phyloP scores from a whole-genome alignment of 768 basidiomycete genomes.

The Suillus plorans region DNA sequence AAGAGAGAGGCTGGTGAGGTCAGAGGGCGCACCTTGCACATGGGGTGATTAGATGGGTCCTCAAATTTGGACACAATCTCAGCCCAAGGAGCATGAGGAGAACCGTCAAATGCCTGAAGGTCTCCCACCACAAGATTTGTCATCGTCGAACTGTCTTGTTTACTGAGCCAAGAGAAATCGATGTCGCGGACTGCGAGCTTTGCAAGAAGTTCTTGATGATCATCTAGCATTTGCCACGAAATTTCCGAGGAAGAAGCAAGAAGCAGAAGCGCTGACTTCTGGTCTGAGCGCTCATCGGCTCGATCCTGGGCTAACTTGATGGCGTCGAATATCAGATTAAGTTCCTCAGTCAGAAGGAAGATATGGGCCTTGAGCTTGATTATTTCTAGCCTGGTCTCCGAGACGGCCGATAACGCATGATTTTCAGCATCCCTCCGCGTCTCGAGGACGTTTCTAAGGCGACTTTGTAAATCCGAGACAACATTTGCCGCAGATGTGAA shows the following conservation, averaged over 20 bases:
- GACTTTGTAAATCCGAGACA: conserved; percentile 68
- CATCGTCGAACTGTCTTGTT: conserved; percentile 84
- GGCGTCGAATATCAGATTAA: conserved; percentile 83
- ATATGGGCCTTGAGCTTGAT: conserved; percentile 73
- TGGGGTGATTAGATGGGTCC: conserved; percentile 66
- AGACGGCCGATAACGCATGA: conserved; percentile 31
- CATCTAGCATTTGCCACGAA: conserved; percentile 89
- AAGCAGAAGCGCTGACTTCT: conserved; percentile 78
- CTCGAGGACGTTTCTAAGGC: conserved; percentile 64
- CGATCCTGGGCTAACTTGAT: conserved; percentile 83
- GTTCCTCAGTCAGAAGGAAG: conserved; percentile 70
- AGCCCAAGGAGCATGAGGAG: conserved; percentile 77
- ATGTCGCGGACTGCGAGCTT: conserved; percentile 83
- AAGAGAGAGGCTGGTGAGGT: background rate
- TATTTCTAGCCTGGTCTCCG: conserved; percentile 50
- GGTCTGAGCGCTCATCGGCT: conserved; percentile 60
- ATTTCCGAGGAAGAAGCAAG: conserved; percentile 84
- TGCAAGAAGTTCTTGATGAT: conserved; percentile 67
- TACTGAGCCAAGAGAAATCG: conserved; percentile 79
- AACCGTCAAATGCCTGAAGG: conserved; percentile 83
- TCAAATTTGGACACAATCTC: conserved; percentile 85
- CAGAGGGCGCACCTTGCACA: conserved; percentile 56
- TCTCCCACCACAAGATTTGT: conserved; percentile 76
- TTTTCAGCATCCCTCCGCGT: conserved; percentile 43
- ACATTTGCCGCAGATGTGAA: conserved; percentile 68